phyloP scores from a whole-genome alignment of 805 yeast species.

The Candida nitratophila region DNA sequence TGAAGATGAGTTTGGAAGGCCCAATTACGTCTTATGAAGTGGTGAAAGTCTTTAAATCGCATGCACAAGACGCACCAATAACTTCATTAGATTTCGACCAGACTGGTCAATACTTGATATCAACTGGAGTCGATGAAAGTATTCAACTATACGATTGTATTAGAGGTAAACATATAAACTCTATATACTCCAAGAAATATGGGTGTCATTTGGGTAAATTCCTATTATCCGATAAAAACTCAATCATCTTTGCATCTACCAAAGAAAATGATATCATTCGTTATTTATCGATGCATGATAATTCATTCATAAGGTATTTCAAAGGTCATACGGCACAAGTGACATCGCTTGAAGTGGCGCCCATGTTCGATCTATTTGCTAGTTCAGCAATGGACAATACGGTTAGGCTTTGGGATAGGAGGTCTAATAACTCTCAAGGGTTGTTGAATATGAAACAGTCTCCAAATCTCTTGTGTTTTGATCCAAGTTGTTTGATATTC shows the following conservation, averaged over 20 bases:
- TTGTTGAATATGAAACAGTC: conserved; percentile 48
- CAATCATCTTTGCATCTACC: conserved; percentile 75
- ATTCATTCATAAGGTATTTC: conserved; percentile 77
- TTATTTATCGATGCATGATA: conserved; percentile 68
- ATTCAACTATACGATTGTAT: conserved; percentile 75
- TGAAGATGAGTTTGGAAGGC: neutral
- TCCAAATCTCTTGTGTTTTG: conserved; percentile 51
- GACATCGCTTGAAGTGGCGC: conserved; percentile 63
- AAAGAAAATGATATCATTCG: conserved; percentile 65
- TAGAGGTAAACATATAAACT: conserved; percentile 60
- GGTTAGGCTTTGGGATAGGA: conserved; percentile 81
- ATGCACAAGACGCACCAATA: conserved; percentile 19
- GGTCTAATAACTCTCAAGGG: conserved; percentile 62
- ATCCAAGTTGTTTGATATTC: conserved; percentile 78
- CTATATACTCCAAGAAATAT: conserved; percentile 79
- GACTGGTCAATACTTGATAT: conserved; percentile 67
- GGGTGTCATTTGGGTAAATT: conserved; percentile 86
- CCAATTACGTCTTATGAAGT: neutral
- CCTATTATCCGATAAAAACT: conserved; percentile 64
- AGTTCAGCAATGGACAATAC: conserved; percentile 73
- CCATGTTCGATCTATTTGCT: conserved; percentile 55
- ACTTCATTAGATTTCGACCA: conserved; percentile 78
- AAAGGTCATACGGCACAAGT: conserved; percentile 81
- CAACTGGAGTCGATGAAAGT: conserved; percentile 75
- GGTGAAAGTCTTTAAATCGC: neutral